Evolutionary conservation across 2,329 filamentous ascomycete species (phyloP).

Genomic region (Hymenoscyphus repandus): DNA sequence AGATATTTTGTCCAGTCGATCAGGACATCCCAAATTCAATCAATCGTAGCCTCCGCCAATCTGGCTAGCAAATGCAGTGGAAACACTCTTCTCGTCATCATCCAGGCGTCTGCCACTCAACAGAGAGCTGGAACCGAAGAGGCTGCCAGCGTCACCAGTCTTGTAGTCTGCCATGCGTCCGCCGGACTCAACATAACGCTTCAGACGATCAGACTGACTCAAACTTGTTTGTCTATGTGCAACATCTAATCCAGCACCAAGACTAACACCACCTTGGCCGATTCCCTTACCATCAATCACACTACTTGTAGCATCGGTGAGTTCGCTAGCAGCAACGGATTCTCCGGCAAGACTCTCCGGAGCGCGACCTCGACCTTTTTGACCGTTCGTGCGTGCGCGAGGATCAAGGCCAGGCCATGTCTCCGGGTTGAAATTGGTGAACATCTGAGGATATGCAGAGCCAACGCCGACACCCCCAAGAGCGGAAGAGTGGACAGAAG

Average conservation of each 20-base stretch:
- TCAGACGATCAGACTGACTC: constrained; percentile 84
- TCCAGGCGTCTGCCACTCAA: constrained; percentile 50
- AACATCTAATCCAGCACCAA: constrained; percentile 67
- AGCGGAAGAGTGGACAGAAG: constrained; percentile 87
- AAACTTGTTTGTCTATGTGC: constrained; percentile 66
- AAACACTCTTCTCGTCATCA: constrained; percentile 93
- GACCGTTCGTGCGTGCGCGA: constrained; percentile 57
- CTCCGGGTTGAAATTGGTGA: constrained; percentile 83
- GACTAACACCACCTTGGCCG: constrained; percentile 81
- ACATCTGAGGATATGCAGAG: constrained; percentile 88
- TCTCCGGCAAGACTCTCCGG: constrained; percentile 83
- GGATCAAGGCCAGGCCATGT: constrained; percentile 76
- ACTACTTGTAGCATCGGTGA: constrained; percentile 76
- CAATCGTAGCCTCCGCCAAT: constrained; percentile 52
- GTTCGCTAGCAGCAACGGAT: constrained; percentile 86
- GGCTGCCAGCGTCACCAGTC: constrained; percentile 54
- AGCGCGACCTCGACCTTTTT: constrained; percentile 61
- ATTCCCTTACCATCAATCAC: constrained; percentile 70
- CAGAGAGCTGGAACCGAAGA: constrained; percentile 57
- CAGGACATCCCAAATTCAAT: constrained; percentile 19
- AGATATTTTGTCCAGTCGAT: constrained; percentile 7
- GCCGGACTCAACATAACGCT: constrained; percentile 87
- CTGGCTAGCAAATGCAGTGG: constrained; percentile 94
- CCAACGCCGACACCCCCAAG: constrained; percentile 77
- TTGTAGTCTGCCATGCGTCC: constrained; percentile 57